These are phyloP conservation scores for Populus davidiana DNA, from an alignment of 345 rosid species.

Conservation along the genomic window DNA sequence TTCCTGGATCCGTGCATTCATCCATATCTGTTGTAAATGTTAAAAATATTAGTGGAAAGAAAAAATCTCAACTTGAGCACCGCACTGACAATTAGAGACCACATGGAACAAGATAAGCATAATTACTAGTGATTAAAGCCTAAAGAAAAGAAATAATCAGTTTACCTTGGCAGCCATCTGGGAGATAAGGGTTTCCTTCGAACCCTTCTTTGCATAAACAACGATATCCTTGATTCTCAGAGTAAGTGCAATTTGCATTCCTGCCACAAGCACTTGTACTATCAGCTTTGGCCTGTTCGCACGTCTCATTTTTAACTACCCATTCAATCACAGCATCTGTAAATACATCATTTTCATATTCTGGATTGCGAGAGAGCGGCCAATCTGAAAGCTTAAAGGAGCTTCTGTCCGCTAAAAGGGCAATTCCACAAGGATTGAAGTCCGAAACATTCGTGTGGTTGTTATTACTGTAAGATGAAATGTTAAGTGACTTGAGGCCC, in stretches of 20 bases:
- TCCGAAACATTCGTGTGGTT: not conserved
- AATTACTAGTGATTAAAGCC: no score
- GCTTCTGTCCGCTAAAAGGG: slow-evolving; percentile 12
- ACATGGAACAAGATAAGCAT: not conserved
- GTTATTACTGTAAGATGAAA: accelerated
- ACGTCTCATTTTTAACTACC: slow-evolving; percentile 7
- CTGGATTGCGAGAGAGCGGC: not conserved
- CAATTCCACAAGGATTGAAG: slow-evolving; percentile 17
- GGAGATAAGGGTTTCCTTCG: no score
- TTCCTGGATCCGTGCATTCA: no score
- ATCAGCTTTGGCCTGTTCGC: slow-evolving; percentile 2
- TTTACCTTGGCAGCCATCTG: no score
- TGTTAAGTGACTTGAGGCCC: not conserved
- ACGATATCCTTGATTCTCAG: no score
- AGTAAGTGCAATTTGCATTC: no score
- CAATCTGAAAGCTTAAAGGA: not conserved
- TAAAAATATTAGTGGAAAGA: no score
- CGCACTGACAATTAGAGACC: not conserved
- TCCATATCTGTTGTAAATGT: not conserved
- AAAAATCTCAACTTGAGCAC: not conserved
- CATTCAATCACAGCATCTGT: slow-evolving; percentile 16
- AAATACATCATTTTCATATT: not conserved
- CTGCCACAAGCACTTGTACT: not conserved
- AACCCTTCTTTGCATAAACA: no score
- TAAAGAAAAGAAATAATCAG: no score